phyloP scores from a whole-genome alignment of 257 asterid genomes.

The Solanum piurae region DNA sequence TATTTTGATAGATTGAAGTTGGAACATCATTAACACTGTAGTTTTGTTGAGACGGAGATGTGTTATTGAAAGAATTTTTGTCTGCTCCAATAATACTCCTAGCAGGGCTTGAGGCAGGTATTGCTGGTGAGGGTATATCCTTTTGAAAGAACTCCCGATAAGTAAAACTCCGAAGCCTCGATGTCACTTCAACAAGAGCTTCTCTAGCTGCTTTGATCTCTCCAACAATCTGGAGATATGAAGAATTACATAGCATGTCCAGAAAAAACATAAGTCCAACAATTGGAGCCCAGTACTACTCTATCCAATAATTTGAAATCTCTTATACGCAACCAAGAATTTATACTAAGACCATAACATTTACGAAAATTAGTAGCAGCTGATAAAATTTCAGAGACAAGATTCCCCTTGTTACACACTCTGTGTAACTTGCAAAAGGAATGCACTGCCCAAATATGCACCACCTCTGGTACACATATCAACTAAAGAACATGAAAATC shows the following conservation, averaged over 20 bases:
- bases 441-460: not conserved
- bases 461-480: not conserved
- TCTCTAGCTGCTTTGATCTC: slow-evolving; percentile 34
- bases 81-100: slow-evolving; percentile 8
- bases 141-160: slow-evolving; percentile 18
- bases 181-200: slow-evolving; percentile 37
- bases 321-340: not conserved
- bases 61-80: slow-evolving; percentile 8
- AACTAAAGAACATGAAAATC: not conserved
- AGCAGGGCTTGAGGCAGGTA: slow-evolving; percentile 14
- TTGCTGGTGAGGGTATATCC: slow-evolving; percentile 5
- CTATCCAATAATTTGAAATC: not conserved
- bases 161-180: slow-evolving; percentile 20
- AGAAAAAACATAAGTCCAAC: not conserved
- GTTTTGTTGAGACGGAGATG: slow-evolving; percentile 13
- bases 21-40: slow-evolving; percentile 11
- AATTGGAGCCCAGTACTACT: not conserved
- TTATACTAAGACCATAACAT: not conserved
- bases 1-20: slow-evolving; percentile 6
- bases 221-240: slow-evolving; percentile 54
- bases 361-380: not conserved
- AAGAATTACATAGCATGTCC: not conserved
- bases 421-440: not conserved
- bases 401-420: not conserved
- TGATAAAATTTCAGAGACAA: not conserved